Conservation (phyloP, 2,329 filamentous ascomycete species). For the Clonostachys sp. region DNA sequence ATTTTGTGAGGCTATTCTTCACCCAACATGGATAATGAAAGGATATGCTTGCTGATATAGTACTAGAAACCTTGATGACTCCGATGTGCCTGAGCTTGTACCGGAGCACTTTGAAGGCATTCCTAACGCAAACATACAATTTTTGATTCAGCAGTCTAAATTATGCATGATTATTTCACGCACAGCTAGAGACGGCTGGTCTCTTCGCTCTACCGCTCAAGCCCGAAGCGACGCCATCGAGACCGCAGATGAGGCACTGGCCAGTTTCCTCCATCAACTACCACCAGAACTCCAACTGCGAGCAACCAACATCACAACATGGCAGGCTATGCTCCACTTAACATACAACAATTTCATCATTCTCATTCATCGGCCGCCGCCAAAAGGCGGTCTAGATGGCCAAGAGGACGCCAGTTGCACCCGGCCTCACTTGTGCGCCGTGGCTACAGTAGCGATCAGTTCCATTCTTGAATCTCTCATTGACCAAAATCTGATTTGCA, state of each 20-base stretch:
- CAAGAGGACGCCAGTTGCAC: conserved; percentile 3
- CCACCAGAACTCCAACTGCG: conserved; percentile 17
- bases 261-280: conserved; percentile 17
- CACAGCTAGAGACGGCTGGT: conserved; percentile 12
- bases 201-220: conserved; percentile 6
- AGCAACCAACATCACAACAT: conserved; percentile 10
- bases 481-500: conserved; percentile 9
- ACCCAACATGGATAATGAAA: too few relatives aligned
- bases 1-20: conserved; percentile 27
- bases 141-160: conserved; percentile 41
- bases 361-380: conserved; percentile 22
- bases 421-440: conserved; percentile 21
- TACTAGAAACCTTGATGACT: conserved; percentile 39
- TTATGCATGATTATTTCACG: conserved; percentile 44
- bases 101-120: conserved; percentile 36
- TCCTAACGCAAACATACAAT: conserved; percentile 28
- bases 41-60: too few relatives aligned
- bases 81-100: conserved; percentile 38
- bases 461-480: conserved; percentile 23
- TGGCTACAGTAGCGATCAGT: conserved; percentile 15
- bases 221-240: conserved; percentile 16
- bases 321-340: conserved; percentile 23
- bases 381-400: not conserved
- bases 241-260: conserved; percentile 21
- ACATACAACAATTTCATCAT: conserved; percentile 26